Evolutionary conservation across 352 stramenopile genomes (phyloP), one percentile per base, ranked within the genome.

Genomic region (Phytopythium aichiense): DNA sequence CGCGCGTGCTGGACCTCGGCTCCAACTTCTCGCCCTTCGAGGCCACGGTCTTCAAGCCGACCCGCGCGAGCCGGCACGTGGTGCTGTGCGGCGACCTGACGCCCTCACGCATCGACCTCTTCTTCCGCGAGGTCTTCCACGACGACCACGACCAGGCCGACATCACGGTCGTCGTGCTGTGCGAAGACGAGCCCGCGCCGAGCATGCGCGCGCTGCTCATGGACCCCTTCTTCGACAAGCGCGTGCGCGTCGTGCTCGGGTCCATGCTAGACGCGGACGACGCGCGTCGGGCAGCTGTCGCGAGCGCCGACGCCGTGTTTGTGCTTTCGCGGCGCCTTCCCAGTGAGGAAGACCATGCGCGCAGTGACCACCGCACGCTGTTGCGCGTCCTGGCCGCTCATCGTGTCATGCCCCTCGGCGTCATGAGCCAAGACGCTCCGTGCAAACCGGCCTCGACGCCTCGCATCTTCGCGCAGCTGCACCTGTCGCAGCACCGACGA

Each of bases 71-170:
- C 40, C 84, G 84, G 51, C 85, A 93, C 56, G 84, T 95, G 40
- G 81, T 95, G 28, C 78, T 95, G 31, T 95, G 86, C 61, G 86
- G 86, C 20, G 86, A 95, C 37, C 76, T 95, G 54, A 93, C 82
- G 45, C 72, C 79, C 9, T 89, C 83, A 9, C 86, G 86, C 0
- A 93, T 95, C 64, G 79, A 88, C 45, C 76, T 92, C 46, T 95
- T 95, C 54, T 95, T 95, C 68, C 79, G 80, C 54, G 86, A 95
- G 46, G 84, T 95, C 30, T 95, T 95, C 61, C 86, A 95, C 66
- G 87, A 93, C 51, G 86, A 95, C 64, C 86, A 95, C 61, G 82
- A 93, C 65, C 77, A 92, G 28, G 71, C 90, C 40, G 83, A 91
- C 43, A 77, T 92, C 37, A 85, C 89, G 30, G 82, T 92, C 4